A percentile compares a stretch with the other conserved stretches of the same genome.
These are phyloP conservation scores for Dissoconium aciculare DNA, from an alignment of 2,329 filamentous ascomycete genomes.

Conservation along the genomic window DNA sequence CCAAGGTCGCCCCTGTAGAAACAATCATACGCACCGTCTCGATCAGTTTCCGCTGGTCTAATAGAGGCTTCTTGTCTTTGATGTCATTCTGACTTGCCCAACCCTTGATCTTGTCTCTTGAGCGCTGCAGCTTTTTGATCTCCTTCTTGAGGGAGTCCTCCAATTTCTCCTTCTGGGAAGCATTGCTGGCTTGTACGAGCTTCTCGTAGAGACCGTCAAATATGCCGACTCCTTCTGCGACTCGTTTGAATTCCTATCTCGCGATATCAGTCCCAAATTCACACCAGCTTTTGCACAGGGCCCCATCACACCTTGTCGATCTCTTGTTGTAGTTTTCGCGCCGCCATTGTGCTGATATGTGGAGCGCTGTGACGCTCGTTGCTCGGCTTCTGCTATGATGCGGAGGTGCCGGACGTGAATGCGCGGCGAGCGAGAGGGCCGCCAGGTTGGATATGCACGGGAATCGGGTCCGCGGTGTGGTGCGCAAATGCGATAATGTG, in stretches of 20 bases:
- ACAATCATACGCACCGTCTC: conserved; percentile 61
- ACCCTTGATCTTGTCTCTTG: conserved; percentile 98
- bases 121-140: conserved; percentile 97
- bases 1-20: conserved; percentile 1
- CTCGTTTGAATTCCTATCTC: conserved; percentile 65
- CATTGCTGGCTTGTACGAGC: conserved; percentile 82
- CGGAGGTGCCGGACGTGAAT: no score
- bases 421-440: background rate
- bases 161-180: conserved; percentile 92
- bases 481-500: background rate
- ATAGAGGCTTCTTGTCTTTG: conserved; percentile 92
- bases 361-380: background rate
- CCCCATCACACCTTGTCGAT: conserved; percentile 69
- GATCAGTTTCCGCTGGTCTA: conserved; percentile 90
- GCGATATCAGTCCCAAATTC: conserved; percentile 10
- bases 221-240: conserved; percentile 76
- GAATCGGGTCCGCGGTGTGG: background rate
- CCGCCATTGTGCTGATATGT: conserved; percentile 60
- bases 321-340: conserved; percentile 91
- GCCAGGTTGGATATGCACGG: background rate
- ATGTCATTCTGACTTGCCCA: conserved; percentile 98
- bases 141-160: conserved; percentile 97
- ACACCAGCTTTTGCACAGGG: conserved; percentile 2
- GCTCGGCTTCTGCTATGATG: background rate
- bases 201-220: conserved; percentile 97